Evolutionary conservation across 1,284 basidiomycete species (phyloP).

Genomic region (Moesziomyces globuligerus): DNA sequence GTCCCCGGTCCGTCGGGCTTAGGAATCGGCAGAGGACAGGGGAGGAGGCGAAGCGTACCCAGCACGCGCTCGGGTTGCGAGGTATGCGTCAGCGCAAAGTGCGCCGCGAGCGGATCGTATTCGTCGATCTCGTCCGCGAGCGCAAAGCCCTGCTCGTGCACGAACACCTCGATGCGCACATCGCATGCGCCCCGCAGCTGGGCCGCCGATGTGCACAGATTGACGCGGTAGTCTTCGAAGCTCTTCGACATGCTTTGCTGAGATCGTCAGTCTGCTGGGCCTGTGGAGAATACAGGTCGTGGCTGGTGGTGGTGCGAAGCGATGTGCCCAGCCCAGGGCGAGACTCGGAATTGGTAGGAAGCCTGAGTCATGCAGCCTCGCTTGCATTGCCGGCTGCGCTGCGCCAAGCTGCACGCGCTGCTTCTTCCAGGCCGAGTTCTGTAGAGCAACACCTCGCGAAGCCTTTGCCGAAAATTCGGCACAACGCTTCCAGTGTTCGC

Average conservation of each 20-base stretch:
- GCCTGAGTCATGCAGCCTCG: neutral
- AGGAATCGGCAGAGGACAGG: conserved; percentile 38
- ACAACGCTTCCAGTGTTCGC: too few species aligned
- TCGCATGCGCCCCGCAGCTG: conserved; percentile 41
- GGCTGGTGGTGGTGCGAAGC: neutral
- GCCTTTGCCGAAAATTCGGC: too few species aligned
- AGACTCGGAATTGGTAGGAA: too few species aligned
- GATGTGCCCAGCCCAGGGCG: too few species aligned
- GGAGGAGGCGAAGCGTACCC: conserved; percentile 35
- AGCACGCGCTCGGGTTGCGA: conserved; percentile 7
- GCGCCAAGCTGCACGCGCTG: neutral
- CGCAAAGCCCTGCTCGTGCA: conserved; percentile 54
- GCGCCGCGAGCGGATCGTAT: conserved; percentile 48
- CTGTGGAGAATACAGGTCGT: too few species aligned
- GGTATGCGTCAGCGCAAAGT: conserved; percentile 28
- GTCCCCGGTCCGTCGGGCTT: conserved; percentile 23
- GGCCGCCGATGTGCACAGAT: conserved; percentile 25
- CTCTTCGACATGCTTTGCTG: conserved; percentile 3
- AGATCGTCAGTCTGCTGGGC: neutral
- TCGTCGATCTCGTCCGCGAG: conserved; percentile 61
- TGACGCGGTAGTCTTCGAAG: conserved; percentile 23
- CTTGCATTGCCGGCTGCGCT: conserved; percentile 4
- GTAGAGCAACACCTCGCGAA: conserved; percentile 4
- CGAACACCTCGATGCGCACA: conserved; percentile 52
- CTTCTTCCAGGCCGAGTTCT: neutral